Evolutionary conservation across 2,329 filamentous ascomycete genomes (phyloP).

Genomic region (Cytospora piceicola): DNA sequence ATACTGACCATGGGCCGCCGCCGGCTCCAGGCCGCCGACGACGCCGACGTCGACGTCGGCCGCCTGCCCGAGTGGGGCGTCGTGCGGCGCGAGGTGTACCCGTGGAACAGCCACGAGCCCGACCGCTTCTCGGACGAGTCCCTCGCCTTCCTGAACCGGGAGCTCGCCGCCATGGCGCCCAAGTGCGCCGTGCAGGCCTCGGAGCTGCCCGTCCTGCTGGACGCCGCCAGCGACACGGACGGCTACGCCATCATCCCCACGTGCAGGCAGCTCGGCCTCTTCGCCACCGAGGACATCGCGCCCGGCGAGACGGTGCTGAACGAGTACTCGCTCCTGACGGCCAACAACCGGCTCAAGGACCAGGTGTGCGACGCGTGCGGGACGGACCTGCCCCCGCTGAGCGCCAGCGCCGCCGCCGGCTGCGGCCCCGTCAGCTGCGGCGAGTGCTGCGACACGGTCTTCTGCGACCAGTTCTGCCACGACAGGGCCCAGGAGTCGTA

Average conservation of each 20-base stretch:
- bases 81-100: constrained; percentile 72
- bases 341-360: constrained; percentile 86
- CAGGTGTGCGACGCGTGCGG: constrained; percentile 90
- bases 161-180: constrained; percentile 71
- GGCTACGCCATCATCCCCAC: constrained; percentile 57
- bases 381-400: constrained; percentile 66
- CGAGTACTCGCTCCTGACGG: constrained; percentile 86
- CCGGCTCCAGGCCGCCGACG: constrained; percentile 49
- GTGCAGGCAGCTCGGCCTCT: constrained; percentile 83
- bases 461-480: constrained; percentile 65
- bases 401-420: too few species aligned
- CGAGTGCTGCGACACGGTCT: constrained; percentile 68
- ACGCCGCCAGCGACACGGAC: constrained; percentile 55
- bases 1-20: constrained; percentile 58
- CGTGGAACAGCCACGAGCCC: constrained; percentile 70
- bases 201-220: constrained; percentile 72
- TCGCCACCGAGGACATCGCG: constrained; percentile 79
- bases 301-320: constrained; percentile 76
- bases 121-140: constrained; percentile 73
- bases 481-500: constrained; percentile 62
- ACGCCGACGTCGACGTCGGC: constrained; percentile 51
- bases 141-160: constrained; percentile 71
- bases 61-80: constrained; percentile 70
- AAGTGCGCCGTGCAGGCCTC: constrained; percentile 81
- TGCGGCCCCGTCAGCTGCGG: constrained; percentile 57